A percentile compares a stretch with the other conserved stretches of the same genome.
These are phyloP conservation scores for Botryotinia calthae DNA, from an alignment of 2,329 filamentous ascomycete genomes.

Conservation along the genomic window DNA sequence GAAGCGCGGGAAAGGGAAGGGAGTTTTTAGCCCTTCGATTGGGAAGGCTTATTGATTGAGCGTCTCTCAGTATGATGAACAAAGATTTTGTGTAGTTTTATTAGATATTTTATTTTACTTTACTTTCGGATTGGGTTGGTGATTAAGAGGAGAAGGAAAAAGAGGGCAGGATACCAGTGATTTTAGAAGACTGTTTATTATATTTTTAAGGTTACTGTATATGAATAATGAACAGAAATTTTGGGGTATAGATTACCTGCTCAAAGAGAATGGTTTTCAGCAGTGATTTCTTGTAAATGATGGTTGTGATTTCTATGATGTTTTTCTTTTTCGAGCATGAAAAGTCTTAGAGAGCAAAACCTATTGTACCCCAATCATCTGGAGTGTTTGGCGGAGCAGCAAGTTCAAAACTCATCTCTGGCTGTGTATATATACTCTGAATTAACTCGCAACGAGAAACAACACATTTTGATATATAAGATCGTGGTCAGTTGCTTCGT, in stretches of 20 bases:
- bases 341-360: accelerated
- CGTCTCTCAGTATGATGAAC: neutral
- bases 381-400: neutral
- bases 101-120: neutral
- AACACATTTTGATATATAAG: neutral
- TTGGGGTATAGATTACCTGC: neutral
- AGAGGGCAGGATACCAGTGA: neutral
- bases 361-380: neutral
- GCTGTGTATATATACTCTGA: neutral
- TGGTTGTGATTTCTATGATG: neutral
- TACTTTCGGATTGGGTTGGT: neutral
- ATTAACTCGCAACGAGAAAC: neutral
- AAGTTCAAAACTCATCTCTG: neutral
- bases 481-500: neutral
- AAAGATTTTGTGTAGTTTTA: neutral
- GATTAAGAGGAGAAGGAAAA: neutral
- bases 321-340: neutral
- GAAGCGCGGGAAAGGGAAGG: neutral
- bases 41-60: slow-evolving; percentile 18
- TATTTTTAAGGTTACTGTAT: neutral
- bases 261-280: neutral
- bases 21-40: neutral
- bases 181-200: neutral
- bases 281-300: neutral
- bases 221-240: neutral